Base-by-base conservation (phyloP, 768 basidiomycete species). In the Kwoniella pini region DNA sequence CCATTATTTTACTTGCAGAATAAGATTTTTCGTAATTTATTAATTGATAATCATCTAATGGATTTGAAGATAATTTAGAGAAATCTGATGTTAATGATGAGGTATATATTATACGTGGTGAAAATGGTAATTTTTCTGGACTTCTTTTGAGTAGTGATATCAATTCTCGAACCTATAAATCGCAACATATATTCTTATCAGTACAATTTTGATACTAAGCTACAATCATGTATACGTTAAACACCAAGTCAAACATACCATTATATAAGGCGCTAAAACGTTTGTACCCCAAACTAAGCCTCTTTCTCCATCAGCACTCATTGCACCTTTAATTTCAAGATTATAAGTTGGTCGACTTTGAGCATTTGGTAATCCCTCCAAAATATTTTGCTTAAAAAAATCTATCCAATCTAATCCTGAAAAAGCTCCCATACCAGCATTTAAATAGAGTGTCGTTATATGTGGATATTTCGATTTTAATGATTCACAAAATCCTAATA, bases 351-450 rank as follows among this genome's bases (percentile, higher is more conserved):
- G 76, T 49, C 74, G 66, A 40, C 68, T 71, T 26, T 71, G 40
- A 2, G 69, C 65, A 17, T 63, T 56, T 3, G 65, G 46, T 3
- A 68, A 59, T 7, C 73, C 71, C 5, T 64, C 63, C 19, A 24
- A 27, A 12, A 74, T 28, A 24, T 73, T 54, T 60, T 79, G 72
- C 26, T 57, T 48, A 28, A 67, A 33, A 24, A 76, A 68, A 0
- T 27, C 55, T 2, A 62, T 43, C 66, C 70, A 78, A 45, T 69
- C 30, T 36, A 74, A 48, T 17, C 71, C 68, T 1, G 50, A 63
- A 54, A 69, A 74, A 0, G 72, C 69, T 17, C 71, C 75, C 22
- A 77, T 65, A 6, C 77, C 79, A 5, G 79, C 79, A 57, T 80
- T 80, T 26, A 74, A 64, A 60, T 68, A 78, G 10, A 80, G 66